These are phyloP conservation scores for Termitomyces titanicus DNA, from an alignment of 768 basidiomycete genomes.

Conservation along the genomic window DNA sequence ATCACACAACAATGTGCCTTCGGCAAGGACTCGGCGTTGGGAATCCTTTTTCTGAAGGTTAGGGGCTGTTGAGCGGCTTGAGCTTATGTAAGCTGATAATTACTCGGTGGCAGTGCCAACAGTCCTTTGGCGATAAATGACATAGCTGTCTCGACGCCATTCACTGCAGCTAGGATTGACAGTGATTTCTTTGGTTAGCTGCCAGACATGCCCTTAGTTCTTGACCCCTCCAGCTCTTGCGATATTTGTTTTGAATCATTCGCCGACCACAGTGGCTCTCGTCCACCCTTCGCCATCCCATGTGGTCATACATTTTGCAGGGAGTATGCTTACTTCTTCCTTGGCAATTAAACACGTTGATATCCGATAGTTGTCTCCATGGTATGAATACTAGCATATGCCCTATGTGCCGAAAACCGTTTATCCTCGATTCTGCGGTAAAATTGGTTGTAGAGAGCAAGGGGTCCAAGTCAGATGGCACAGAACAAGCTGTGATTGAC, in stretches of 20 bases:
- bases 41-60: too few species aligned
- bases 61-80: too few species aligned
- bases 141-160: too few species aligned
- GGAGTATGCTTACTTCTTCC: slow-evolving; percentile 38
- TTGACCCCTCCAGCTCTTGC: slow-evolving; percentile 68
- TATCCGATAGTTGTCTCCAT: slow-evolving; percentile 6
- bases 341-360: background rate
- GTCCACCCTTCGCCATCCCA: slow-evolving; percentile 64
- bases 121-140: too few species aligned
- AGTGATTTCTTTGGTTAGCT: background rate
- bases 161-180: too few species aligned
- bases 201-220: slow-evolving; percentile 36
- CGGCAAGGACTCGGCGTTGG: too few species aligned
- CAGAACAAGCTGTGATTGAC: background rate
- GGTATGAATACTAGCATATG: slow-evolving; percentile 8
- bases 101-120: too few species aligned
- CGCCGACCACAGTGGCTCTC: slow-evolving; percentile 39
- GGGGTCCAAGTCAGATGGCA: background rate
- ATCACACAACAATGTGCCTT: too few species aligned
- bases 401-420: slow-evolving; percentile 13
- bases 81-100: too few species aligned
- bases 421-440: background rate
- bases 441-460: slow-evolving; percentile 7
- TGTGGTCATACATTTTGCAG: slow-evolving; percentile 78
- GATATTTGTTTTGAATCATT: slow-evolving; percentile 73